These are phyloP conservation scores for Rhododendron mucronatum DNA, from an alignment of 148 eudicot genomes.

Conservation along the genomic window DNA sequence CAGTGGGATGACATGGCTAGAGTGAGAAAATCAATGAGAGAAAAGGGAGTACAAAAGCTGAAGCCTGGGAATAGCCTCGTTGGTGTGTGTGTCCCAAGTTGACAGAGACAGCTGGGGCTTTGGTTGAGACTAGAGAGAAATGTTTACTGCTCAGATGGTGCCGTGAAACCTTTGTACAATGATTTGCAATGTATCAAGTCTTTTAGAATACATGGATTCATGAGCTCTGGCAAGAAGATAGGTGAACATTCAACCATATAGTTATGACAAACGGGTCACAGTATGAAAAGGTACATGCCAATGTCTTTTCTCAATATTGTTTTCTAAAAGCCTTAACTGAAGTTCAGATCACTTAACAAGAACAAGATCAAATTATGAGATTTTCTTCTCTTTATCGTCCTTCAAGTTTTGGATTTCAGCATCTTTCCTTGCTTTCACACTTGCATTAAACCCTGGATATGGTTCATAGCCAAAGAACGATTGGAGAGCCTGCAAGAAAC, in stretches of 20 bases:
- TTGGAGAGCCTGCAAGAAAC: constrained; percentile 52
- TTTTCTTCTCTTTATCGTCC: constrained; percentile 58
- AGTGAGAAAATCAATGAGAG: constrained; percentile 18
- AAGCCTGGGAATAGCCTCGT: constrained; percentile 19
- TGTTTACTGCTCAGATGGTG: background rate
- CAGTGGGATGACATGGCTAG: constrained; percentile 18
- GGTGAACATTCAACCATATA: background rate
- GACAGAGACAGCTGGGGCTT: background rate
- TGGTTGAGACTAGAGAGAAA: background rate
- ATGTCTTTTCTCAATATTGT: background rate
- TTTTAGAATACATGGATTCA: background rate
- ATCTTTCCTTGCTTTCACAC: constrained; percentile 54
- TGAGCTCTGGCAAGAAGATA: background rate
- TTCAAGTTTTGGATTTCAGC: constrained; percentile 64
- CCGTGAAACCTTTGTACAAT: background rate
- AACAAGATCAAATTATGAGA: background rate
- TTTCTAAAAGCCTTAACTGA: background rate
- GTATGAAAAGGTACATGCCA: background rate
- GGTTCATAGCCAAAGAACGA: constrained; percentile 68
- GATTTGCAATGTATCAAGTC: background rate
- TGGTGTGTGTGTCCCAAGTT: background rate
- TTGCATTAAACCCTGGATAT: constrained; percentile 69
- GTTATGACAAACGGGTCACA: background rate
- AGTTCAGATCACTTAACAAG: background rate
- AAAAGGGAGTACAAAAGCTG: constrained; percentile 21